A percentile compares a stretch with the other conserved stretches of the same genome.
Conservation (phyloP, 2,329 filamentous ascomycete species). For the Exophiala alcalophila region DNA sequence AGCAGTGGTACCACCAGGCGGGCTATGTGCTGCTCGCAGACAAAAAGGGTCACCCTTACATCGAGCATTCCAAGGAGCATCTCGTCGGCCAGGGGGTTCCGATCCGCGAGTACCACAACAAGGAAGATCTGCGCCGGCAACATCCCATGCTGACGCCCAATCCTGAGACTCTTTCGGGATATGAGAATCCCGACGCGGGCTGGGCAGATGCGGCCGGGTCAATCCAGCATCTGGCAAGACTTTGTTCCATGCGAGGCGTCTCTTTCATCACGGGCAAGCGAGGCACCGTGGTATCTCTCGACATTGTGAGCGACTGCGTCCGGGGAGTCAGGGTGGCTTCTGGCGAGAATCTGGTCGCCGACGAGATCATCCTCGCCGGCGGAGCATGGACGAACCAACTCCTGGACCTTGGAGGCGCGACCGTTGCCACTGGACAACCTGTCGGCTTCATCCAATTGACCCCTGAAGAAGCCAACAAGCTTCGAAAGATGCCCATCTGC, state of each 20-base stretch:
- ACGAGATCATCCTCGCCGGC: constrained; percentile 62
- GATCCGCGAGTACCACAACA: constrained; percentile 11
- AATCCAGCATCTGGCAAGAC: constrained; percentile 1
- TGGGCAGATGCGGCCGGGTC: constrained; percentile 43
- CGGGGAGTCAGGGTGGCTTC: constrained; percentile 4
- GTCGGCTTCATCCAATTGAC: constrained; percentile 76
- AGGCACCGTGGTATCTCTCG: constrained; percentile 26
- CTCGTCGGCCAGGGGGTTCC: constrained; percentile 26
- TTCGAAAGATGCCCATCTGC: constrained; percentile 64
- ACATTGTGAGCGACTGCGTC: constrained; percentile 26
- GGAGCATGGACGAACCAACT: constrained; percentile 84
- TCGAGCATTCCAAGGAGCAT: background rate
- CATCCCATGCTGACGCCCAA: background rate
- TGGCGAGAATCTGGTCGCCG: constrained; percentile 1
- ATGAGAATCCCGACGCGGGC: constrained; percentile 45
- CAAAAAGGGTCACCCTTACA: background rate
- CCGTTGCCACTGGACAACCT: constrained; percentile 73
- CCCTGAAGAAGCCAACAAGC: constrained; percentile 63
- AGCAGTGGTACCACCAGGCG: constrained; percentile 38
- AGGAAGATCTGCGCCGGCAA: background rate
- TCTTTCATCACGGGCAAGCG: constrained; percentile 6
- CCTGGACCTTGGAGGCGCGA: constrained; percentile 70
- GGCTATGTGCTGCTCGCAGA: constrained; percentile 40
- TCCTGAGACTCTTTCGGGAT: constrained; percentile 32
- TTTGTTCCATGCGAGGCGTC: background rate